Evolutionary conservation across 139 green algal species (phyloP).

Genomic region (Zygnema circumcarinatum): DNA sequence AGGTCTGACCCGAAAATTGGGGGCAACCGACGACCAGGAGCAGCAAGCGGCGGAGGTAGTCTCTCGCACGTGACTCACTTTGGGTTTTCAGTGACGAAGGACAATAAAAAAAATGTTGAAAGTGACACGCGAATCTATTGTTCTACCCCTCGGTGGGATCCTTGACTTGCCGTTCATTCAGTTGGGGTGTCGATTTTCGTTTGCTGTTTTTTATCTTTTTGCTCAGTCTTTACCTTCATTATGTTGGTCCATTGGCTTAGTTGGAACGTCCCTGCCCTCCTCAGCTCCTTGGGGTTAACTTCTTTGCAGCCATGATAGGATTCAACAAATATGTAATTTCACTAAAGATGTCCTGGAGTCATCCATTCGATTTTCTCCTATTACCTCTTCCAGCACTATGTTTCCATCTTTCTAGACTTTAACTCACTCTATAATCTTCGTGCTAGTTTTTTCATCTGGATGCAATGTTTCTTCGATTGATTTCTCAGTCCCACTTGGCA

Average conservation of each 20-base stretch:
- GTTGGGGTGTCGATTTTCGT: too few relatives aligned
- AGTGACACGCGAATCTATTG: too few relatives aligned
- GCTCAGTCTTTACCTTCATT: neutral
- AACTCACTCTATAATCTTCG: neutral
- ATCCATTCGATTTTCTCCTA: neutral
- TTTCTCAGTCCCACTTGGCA: neutral
- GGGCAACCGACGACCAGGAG: neutral
- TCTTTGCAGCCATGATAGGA: neutral
- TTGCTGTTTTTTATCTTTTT: too few relatives aligned
- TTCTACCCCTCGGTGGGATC: too few relatives aligned
- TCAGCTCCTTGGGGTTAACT: neutral
- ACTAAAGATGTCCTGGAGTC: too few relatives aligned
- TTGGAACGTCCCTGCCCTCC: neutral
- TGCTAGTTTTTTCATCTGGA: neutral
- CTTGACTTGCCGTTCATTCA: too few relatives aligned
- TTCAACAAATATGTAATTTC: too few relatives aligned
- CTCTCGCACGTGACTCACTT: too few relatives aligned
- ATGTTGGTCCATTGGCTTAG: neutral
- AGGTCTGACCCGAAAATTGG: conserved; percentile 68
- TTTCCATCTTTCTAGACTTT: neutral
- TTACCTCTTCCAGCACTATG: neutral
- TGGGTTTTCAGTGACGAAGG: too few relatives aligned
- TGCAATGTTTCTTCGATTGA: neutral
- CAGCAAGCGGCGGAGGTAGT: neutral
- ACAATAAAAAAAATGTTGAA: too few relatives aligned